These are phyloP conservation scores for Nothopassalora personata DNA, from an alignment of 2,329 filamentous ascomycete species.

Conservation along the genomic window DNA sequence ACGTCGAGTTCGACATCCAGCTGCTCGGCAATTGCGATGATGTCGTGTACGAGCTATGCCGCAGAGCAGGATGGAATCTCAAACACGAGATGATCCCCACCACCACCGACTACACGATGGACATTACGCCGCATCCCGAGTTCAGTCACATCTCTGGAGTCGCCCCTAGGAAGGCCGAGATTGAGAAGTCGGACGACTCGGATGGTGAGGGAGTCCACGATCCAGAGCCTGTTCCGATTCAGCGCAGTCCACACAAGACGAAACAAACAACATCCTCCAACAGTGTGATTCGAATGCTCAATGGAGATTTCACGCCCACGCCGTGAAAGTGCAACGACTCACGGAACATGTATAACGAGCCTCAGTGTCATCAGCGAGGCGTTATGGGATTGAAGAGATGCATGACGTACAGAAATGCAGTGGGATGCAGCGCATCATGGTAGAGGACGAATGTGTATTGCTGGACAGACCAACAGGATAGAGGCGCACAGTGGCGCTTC, in stretches of 20 bases:
- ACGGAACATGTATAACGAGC: background rate
- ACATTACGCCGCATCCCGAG: conserved; percentile 13
- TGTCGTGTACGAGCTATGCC: conserved; percentile 79
- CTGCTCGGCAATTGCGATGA: conserved; percentile 92
- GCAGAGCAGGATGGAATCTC: conserved; percentile 69
- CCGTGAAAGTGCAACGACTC: background rate
- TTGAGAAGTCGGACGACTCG: background rate
- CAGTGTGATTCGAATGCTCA: background rate
- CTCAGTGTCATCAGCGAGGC: background rate
- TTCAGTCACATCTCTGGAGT: conserved; percentile 7
- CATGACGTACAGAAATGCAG: background rate
- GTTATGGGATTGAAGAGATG: background rate
- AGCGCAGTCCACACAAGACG: background rate
- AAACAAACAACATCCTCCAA: background rate
- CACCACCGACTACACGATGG: conserved; percentile 38
- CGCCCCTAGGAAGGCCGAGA: conserved; percentile 1
- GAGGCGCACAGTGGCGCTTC: background rate
- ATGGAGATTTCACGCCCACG: background rate
- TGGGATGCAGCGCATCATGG: background rate
- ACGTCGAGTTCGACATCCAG: conserved; percentile 95
- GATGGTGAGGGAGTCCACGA: background rate
- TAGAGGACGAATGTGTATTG: background rate
- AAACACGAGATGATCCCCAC: conserved; percentile 77
- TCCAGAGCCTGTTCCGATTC: background rate
- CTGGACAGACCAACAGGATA: background rate